These are phyloP conservation scores for Thecaphora frezii DNA, from an alignment of 1,284 basidiomycete genomes.

Conservation along the genomic window DNA sequence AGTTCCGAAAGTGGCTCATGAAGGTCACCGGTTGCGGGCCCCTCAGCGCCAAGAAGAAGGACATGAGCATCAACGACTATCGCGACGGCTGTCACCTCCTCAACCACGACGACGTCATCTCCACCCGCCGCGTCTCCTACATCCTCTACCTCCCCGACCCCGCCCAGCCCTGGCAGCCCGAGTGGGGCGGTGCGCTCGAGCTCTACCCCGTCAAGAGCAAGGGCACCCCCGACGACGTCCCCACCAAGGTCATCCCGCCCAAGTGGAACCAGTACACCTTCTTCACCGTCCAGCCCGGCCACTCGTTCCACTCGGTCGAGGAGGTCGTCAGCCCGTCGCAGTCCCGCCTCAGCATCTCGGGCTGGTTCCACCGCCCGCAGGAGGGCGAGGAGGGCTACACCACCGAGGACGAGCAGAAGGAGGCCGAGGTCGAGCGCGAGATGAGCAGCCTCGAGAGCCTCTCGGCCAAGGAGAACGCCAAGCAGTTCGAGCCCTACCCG, in stretches of 20 bases:
- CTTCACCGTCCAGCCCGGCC: slow-evolving; percentile 81
- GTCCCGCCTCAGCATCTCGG: slow-evolving; percentile 75
- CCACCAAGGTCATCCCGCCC: slow-evolving; percentile 49
- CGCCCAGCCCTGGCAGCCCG: slow-evolving; percentile 68
- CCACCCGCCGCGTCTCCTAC: slow-evolving; percentile 89
- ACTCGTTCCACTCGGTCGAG: slow-evolving; percentile 94
- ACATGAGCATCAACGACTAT: slow-evolving; percentile 94
- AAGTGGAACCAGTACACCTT: slow-evolving; percentile 96
- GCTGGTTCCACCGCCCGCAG: slow-evolving; percentile 87
- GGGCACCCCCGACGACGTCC: slow-evolving; percentile 45
- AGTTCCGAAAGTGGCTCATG: slow-evolving; percentile 82
- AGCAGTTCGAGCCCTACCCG: slow-evolving; percentile 65
- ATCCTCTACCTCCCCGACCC: slow-evolving; percentile 95
- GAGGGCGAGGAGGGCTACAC: slow-evolving; percentile 86
- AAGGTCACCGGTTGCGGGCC: slow-evolving; percentile 90
- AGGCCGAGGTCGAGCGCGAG: slow-evolving; percentile 46
- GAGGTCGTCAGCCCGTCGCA: slow-evolving; percentile 68
- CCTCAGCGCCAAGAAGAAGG: slow-evolving; percentile 84
- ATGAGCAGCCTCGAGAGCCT: slow-evolving; percentile 61
- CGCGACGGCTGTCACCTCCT: slow-evolving; percentile 82
- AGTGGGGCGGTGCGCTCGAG: slow-evolving; percentile 92
- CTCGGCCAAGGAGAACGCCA: slow-evolving; percentile 69
- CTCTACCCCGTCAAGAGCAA: slow-evolving; percentile 71
- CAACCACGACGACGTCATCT: slow-evolving; percentile 79
- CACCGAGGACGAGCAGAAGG: slow-evolving; percentile 63